A percentile compares a stretch with the other conserved stretches of the same genome.
Conservation (phyloP, 1,284 basidiomycete species). For the Flammula alnicola region DNA sequence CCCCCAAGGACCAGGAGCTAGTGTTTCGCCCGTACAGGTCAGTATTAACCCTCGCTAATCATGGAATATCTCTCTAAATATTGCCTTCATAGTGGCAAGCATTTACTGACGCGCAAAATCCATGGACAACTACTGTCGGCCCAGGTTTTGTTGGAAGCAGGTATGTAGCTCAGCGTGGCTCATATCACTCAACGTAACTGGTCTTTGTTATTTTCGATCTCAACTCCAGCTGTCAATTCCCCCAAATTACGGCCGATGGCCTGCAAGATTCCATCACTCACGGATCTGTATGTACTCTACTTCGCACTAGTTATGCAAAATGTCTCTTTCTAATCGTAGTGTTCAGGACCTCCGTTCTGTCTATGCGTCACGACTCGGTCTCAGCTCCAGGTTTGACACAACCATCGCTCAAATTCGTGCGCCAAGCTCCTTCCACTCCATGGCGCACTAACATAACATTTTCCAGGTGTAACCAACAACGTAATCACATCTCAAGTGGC, state of each 20-base stretch:
- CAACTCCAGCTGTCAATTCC: slow-evolving; percentile 47
- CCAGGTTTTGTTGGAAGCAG: slow-evolving; percentile 47
- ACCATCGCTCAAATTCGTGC: slow-evolving; percentile 35
- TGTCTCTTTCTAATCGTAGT: neutral
- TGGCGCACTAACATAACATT: neutral
- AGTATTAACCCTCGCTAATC: no score
- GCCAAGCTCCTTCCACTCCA: slow-evolving; percentile 20
- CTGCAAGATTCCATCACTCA: slow-evolving; percentile 46
- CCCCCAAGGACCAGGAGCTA: slow-evolving; percentile 23
- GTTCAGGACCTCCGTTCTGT: slow-evolving; percentile 46
- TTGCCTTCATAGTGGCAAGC: slow-evolving; percentile 48
- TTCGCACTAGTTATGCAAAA: neutral
- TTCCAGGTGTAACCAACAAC: slow-evolving; percentile 51
- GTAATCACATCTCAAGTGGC: slow-evolving; percentile 54
- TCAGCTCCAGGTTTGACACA: slow-evolving; percentile 35
- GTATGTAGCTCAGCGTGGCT: slow-evolving; percentile 37
- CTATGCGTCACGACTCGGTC: slow-evolving; percentile 42
- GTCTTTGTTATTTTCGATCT: neutral
- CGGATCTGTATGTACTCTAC: slow-evolving; percentile 36
- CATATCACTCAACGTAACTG: neutral
- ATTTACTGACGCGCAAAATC: slow-evolving; percentile 39
- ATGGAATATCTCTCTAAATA: no score
- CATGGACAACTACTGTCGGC: slow-evolving; percentile 43
- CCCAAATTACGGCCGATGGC: slow-evolving; percentile 47
- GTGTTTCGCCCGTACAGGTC: slow-evolving; percentile 40